These are phyloP conservation scores for Phaeotremella skinneri DNA, from an alignment of 768 basidiomycete species.

Conservation along the genomic window DNA sequence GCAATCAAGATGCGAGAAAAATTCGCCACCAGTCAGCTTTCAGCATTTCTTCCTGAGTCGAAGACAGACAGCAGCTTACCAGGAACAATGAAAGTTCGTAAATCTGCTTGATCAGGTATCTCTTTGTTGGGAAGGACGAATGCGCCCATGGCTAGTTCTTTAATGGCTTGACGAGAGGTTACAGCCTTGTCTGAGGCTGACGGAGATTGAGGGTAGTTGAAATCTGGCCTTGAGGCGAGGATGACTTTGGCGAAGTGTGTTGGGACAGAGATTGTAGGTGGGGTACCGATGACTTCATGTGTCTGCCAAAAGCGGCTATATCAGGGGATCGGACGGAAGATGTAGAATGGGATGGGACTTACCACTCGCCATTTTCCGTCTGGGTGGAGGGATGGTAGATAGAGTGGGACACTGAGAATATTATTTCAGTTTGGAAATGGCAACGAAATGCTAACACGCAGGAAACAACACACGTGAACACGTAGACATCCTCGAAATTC, in stretches of 20 bases:
- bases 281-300: conserved; percentile 91
- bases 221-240: conserved; percentile 66
- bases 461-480: conserved; percentile 66
- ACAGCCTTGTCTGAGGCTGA: conserved; percentile 20
- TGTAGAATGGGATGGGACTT: conserved; percentile 52
- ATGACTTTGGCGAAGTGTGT: conserved; percentile 99
- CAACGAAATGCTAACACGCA: not conserved
- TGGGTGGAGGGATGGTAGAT: conserved; percentile 75
- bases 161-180: conserved; percentile 53
- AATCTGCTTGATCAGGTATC: conserved; percentile 77
- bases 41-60: not conserved
- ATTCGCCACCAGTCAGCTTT: too few relatives aligned
- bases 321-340: not conserved
- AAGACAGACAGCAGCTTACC: conserved; percentile 55
- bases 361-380: conserved; percentile 97
- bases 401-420: conserved; percentile 70
- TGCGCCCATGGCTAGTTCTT: conserved; percentile 82
- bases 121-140: conserved; percentile 94
- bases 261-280: conserved; percentile 86
- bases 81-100: conserved; percentile 78
- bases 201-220: conserved; percentile 63
- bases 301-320: conserved; percentile 56
- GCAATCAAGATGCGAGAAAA: conserved; percentile 6
- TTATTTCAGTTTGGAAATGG: not conserved
- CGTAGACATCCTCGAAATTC: conserved; percentile 89